Evolutionary conservation across 2,329 filamentous ascomycete genomes (phyloP), one percentile per base, ranked within the genome.

Genomic region (Cercospora sojina): DNA sequence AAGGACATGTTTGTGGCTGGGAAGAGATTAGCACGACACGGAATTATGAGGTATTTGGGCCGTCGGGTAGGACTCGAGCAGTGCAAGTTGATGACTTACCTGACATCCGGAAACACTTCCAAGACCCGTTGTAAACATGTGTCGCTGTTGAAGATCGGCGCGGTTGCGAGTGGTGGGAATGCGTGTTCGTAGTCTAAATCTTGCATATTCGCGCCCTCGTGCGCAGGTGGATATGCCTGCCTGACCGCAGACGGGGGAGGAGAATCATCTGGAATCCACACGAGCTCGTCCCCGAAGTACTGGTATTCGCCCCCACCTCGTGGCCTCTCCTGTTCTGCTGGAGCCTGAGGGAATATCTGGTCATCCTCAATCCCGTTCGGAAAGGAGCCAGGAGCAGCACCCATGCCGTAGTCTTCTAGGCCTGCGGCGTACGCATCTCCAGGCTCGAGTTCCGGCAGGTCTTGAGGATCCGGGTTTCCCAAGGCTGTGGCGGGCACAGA

Each of bases 51-150:
- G 12, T 6, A 16, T 27, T 23, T 23, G 25, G 23, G 12, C 20
- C n/a, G 47, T 27, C 47, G 20, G n/a, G 4, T 25, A 51, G 23
- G 47, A 2, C 12, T 16, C 12, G 53, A n/a, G 53, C 53, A 25
- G 43, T 73, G 75, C 18, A 64, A 5, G 16, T 31, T 51, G 18
- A 18, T 51, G 47, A 13, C 27, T 12, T 20, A 57, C 53, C 53
- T 71, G 65, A 78, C 70, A 43, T 78, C 75, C 27, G 76, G 77
- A 41, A 78, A 77, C 23, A 78, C 70, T 27, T 73, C 74, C 6
- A 76, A 69, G 20, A 78, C 69, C 10, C 63, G 70, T 27, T 70
- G 63, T 23, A 78, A 64, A 58, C 74, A 76, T 20, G 53, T 49
- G 16, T 76, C 74, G 12, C 58, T 64, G 13, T 71, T 73, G 25